These are phyloP conservation scores for Entomortierella lignicola DNA, from an alignment of 192 early-diverging fungal genomes.

Conservation along the genomic window DNA sequence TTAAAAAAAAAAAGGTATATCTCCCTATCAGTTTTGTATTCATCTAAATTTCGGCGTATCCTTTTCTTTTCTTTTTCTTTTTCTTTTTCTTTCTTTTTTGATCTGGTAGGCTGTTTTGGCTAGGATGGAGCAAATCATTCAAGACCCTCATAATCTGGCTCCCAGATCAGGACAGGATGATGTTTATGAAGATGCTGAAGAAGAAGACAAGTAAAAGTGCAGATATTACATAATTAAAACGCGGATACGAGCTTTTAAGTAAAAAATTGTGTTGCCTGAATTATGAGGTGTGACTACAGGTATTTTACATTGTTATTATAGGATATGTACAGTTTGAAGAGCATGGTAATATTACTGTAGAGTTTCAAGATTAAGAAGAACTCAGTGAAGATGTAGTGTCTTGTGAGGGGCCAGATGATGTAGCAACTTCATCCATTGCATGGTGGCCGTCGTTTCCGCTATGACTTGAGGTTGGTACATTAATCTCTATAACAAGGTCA, in stretches of 20 bases:
- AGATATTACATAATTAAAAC: too few relatives aligned
- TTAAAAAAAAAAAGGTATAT: neutral
- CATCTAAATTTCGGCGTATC: neutral
- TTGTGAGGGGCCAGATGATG: too few relatives aligned
- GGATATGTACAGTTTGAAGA: too few relatives aligned
- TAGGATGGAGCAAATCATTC: constrained; percentile 43
- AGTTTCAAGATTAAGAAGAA: neutral
- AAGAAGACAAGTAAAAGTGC: constrained; percentile 7
- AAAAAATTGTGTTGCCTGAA: too few relatives aligned
- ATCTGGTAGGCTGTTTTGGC: constrained; percentile 20
- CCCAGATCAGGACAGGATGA: constrained; percentile 15
- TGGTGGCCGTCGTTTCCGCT: neutral
- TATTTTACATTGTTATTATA: neutral
- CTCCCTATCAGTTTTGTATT: neutral
- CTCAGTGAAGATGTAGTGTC: neutral
- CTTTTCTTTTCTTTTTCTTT: constrained; percentile 4
- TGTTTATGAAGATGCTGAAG: constrained; percentile 30
- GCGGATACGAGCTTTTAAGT: too few relatives aligned
- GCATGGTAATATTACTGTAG: too few relatives aligned
- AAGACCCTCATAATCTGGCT: constrained; percentile 31
- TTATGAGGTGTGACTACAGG: neutral
- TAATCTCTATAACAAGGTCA: constrained; percentile 17
- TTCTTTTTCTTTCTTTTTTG: constrained; percentile 1
- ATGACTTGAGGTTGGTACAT: neutral
- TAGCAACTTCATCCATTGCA: neutral